Conservation (phyloP, 495 filamentous ascomycete species). For the Penicillium soppii region DNA sequence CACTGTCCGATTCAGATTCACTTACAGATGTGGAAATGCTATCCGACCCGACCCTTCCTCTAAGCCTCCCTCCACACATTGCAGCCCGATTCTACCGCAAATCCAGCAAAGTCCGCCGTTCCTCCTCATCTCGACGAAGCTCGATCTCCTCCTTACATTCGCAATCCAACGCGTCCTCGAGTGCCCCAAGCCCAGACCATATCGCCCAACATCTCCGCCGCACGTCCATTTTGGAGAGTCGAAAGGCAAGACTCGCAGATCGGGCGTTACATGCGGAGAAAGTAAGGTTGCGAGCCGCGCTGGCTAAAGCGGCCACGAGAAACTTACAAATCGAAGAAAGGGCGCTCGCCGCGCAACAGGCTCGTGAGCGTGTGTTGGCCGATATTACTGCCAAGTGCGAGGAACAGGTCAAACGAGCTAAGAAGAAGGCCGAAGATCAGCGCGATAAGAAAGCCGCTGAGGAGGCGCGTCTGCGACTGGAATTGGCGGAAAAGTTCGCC, state of each 20-base stretch:
- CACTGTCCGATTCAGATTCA: conserved; percentile 15
- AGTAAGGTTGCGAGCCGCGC: conserved; percentile 86
- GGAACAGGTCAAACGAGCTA: conserved; percentile 91
- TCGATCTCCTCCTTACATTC: conserved; percentile 87
- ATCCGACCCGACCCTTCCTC: conserved; percentile 41
- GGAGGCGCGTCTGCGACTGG: conserved; percentile 65
- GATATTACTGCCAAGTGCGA: conserved; percentile 93
- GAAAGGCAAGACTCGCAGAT: conserved; percentile 90
- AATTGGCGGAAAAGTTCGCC: conserved; percentile 87
- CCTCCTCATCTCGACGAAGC: conserved; percentile 86
- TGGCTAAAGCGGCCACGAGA: conserved; percentile 73
- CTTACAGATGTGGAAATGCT: conserved; percentile 45
- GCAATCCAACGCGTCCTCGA: conserved; percentile 60
- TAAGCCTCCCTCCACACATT: conserved; percentile 76
- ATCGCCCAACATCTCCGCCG: conserved; percentile 88
- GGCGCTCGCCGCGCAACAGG: conserved; percentile 85
- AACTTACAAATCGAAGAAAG: conserved; percentile 70
- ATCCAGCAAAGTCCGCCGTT: conserved; percentile 67
- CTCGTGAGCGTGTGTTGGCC: conserved; percentile 85
- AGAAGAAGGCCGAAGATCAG: conserved; percentile 88
- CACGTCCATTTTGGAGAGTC: conserved; percentile 86
- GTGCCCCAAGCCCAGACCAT: conserved; percentile 72
- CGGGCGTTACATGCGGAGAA: conserved; percentile 94
- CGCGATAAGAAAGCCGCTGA: conserved; percentile 89
- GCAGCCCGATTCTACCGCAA: conserved; percentile 82